Base-by-base conservation (phyloP, 2,329 filamentous ascomycete genomes). In the Ophiostoma novo-ulmi region DNA sequence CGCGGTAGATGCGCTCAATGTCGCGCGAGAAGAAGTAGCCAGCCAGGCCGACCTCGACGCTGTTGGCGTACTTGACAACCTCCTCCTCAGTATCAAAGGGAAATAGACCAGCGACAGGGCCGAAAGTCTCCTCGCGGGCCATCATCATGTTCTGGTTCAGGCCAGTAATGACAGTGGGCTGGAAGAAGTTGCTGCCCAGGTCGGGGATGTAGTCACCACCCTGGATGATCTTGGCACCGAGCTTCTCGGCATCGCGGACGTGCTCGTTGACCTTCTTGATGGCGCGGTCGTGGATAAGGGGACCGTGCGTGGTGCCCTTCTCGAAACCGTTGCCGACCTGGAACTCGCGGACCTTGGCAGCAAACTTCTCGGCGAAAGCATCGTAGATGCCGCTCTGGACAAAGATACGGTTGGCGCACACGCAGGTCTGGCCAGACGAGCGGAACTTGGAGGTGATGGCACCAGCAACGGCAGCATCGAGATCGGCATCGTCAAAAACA, bases 401-500 rank as follows among this genome's bases (percentile, higher is more conserved):
- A 79, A 91, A 94, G 74, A 96, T 87, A 39, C 92, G 85, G 82
- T 96, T 96, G 36, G 91, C 91, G 77, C 91, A 94, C 31, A 98
- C 94, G 79, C 95, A 99, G 0, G 95, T 98, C 84, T 99, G 95
- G 48, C 95, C 95, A 0, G 92, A 96, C 52, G 90, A 93, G 70
- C 95, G 91, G 87, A 98, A 98, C 80, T 98, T 99, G 77, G 88
- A 94, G 35, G 89, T 83, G 70, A 98, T 87, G 67, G 93, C 93
- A 36, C 94, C 94, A 0, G 88, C 82, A 0, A 98, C 93, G 2
- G 95, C 95, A 5, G 84, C 82, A 72, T 97, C 94, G 26, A 98
- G 82, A 77, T 98, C 92, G 26, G 94, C 92, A 77, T 98, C 94
- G 77, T 98, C 93, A 77, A 98, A 98, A 44, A 98, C 93, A 75